Evolutionary conservation across 2,329 filamentous ascomycete species (phyloP).

Genomic region (Penicillium psychrosexuale): DNA sequence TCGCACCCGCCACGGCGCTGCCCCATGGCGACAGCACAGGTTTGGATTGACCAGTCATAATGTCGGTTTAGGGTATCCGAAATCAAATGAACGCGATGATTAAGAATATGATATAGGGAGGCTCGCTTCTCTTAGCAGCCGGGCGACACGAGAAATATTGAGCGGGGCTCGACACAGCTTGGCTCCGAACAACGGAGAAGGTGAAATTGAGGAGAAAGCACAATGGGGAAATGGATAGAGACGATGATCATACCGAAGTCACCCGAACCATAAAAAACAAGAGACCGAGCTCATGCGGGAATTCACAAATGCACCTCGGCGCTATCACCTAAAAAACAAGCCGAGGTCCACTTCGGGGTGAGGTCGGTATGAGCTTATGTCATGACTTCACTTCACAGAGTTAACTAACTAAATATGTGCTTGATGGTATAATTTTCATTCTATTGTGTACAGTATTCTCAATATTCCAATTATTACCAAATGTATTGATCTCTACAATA

Average conservation of each 20-base stretch:
- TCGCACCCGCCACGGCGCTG: slow-evolving; percentile 84
- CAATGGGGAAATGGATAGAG: slow-evolving; percentile 1
- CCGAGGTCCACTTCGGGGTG: slow-evolving; percentile 31
- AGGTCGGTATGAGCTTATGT: slow-evolving; percentile 10
- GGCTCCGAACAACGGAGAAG: slow-evolving; percentile 11
- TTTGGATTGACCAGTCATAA: slow-evolving; percentile 61
- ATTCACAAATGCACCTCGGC: slow-evolving; percentile 31
- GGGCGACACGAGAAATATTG: slow-evolving; percentile 18
- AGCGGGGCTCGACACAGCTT: slow-evolving; percentile 18
- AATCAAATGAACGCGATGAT: slow-evolving; percentile 5
- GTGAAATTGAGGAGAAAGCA: neutral
- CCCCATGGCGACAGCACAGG: slow-evolving; percentile 84
- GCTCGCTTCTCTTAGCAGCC: slow-evolving; percentile 7
- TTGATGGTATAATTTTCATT: neutral
- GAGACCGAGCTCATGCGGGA: slow-evolving; percentile 10
- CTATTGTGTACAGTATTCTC: neutral
- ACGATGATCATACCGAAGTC: slow-evolving; percentile 16
- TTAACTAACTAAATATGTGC: neutral
- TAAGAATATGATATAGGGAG: neutral
- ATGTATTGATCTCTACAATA: neutral
- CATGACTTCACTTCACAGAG: neutral
- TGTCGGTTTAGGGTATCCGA: slow-evolving; percentile 6
- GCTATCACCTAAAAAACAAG: slow-evolving; percentile 29
- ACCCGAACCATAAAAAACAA: slow-evolving; percentile 14
- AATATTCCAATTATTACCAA: neutral